A percentile compares a stretch with the other conserved stretches of the same genome.
These are phyloP conservation scores for Vitis rotundifolia DNA, from an alignment of 164 flowering plant genomes.

Conservation along the genomic window DNA sequence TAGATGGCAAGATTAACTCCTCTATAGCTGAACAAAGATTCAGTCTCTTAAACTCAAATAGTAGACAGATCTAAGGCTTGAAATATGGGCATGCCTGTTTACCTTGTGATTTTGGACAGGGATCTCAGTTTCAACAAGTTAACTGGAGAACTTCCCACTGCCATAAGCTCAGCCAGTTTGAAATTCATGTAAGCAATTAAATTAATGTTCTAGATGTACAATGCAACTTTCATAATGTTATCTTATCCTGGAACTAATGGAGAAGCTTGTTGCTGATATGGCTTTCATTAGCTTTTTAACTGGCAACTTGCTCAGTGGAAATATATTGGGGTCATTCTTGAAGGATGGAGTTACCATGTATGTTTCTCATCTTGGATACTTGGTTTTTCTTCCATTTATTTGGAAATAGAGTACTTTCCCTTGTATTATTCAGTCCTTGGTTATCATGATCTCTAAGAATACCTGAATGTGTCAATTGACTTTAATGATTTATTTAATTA, in stretches of 20 bases:
- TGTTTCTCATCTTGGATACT: constrained; percentile 22
- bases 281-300: constrained; percentile 51
- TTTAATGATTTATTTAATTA: too few relatives aligned
- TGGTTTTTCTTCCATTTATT: neutral
- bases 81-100: too few relatives aligned
- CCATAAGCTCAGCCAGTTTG: neutral
- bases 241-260: too few relatives aligned
- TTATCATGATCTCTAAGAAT: too few relatives aligned
- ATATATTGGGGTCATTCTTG: constrained; percentile 54
- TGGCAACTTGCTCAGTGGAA: constrained; percentile 64
- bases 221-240: constrained; percentile 8
- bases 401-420: neutral
- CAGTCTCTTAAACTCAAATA: too few relatives aligned
- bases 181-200: constrained; percentile 11
- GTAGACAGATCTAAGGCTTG: too few relatives aligned
- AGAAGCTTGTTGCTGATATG: neutral
- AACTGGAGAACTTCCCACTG: constrained; percentile 10
- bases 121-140: constrained; percentile 25
- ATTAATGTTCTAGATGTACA: too few relatives aligned
- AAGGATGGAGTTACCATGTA: constrained; percentile 55
- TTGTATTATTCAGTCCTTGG: too few relatives aligned
- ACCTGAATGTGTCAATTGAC: too few relatives aligned
- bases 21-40: too few relatives aligned
- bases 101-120: constrained; percentile 11
- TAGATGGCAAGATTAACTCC: too few relatives aligned